phyloP scores from a whole-genome alignment of 75 land plant species.

The Selaginella moellendorffii region DNA sequence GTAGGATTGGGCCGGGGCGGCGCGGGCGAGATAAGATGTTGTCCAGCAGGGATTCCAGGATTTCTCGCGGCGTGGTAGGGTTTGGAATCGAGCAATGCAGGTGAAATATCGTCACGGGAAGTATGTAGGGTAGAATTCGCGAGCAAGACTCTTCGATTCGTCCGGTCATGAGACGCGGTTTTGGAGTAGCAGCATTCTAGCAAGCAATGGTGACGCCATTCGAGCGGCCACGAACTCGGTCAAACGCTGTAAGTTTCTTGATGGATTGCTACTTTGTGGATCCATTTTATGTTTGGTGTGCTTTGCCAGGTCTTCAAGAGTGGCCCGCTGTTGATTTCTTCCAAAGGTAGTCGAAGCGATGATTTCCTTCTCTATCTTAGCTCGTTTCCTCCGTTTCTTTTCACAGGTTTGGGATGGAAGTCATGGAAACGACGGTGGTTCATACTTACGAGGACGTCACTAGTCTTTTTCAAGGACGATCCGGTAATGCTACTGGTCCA shows the following conservation, averaged over 20 bases:
- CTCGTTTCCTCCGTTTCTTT: background rate
- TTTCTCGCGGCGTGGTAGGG: background rate
- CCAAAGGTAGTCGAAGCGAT: slow-evolving; percentile 42
- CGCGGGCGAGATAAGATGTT: too few relatives aligned
- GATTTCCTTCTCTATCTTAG: background rate
- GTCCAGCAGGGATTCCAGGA: background rate
- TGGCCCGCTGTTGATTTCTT: slow-evolving; percentile 69
- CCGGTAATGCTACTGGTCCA: too few relatives aligned
- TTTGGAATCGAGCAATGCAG: background rate
- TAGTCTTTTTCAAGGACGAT: slow-evolving; percentile 92
- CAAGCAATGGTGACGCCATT: slow-evolving; percentile 9
- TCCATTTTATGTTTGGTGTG: background rate
- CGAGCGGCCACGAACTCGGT: slow-evolving; percentile 11
- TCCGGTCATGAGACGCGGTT: too few relatives aligned
- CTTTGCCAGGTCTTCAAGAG: slow-evolving; percentile 60
- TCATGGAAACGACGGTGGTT: slow-evolving; percentile 99
- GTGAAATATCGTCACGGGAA: background rate
- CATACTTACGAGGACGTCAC: slow-evolving; percentile 84
- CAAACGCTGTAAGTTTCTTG: slow-evolving; percentile 3
- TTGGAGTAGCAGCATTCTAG: too few relatives aligned
- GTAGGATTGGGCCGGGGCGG: too few relatives aligned
- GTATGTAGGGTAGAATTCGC: too few relatives aligned
- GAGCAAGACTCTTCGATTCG: too few relatives aligned
- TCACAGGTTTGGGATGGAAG: slow-evolving; percentile 88
- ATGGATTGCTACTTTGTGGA: background rate